A percentile compares a stretch with the other conserved stretches of the same genome.
These are phyloP conservation scores for Suillus lakei DNA, from an alignment of 768 basidiomycete species.

Conservation along the genomic window DNA sequence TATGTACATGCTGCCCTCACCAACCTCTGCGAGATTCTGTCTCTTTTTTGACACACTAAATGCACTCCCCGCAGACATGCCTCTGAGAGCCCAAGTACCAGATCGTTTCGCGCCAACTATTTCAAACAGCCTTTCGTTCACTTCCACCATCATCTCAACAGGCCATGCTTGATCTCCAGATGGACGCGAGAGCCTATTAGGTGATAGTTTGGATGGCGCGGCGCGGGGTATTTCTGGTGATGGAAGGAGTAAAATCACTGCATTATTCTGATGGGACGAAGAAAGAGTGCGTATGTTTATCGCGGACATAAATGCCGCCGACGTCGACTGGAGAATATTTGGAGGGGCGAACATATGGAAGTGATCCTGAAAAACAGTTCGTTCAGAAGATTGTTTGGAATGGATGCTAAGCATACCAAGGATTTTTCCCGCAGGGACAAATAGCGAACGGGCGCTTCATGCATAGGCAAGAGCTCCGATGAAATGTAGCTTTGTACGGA, in stretches of 20 bases:
- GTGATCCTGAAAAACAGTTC: constrained; percentile 31
- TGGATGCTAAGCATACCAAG: constrained; percentile 10
- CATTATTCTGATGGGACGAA: neutral
- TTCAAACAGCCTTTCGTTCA: constrained; percentile 42
- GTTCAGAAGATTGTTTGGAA: constrained; percentile 9
- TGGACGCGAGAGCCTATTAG: constrained; percentile 26
- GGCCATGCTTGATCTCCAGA: constrained; percentile 43
- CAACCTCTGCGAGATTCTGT: constrained; percentile 33
- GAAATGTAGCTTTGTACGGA: constrained; percentile 53
- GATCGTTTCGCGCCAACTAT: constrained; percentile 34
- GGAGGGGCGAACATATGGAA: constrained; percentile 54
- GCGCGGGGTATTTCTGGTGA: constrained; percentile 47
- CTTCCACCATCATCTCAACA: constrained; percentile 35
- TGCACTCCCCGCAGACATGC: constrained; percentile 15
- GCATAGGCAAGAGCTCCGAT: constrained; percentile 34
- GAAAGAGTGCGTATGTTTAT: constrained; percentile 19
- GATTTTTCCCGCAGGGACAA: constrained; percentile 38
- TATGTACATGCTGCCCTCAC: constrained; percentile 60
- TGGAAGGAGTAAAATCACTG: constrained; percentile 50
- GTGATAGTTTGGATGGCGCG: constrained; percentile 44
- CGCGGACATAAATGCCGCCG: constrained; percentile 53
- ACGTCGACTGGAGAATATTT: constrained; percentile 58
- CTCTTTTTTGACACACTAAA: constrained; percentile 15
- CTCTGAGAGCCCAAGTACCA: constrained; percentile 16
- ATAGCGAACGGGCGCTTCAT: constrained; percentile 58